A percentile compares a stretch with the other conserved stretches of the same genome.
These are phyloP conservation scores for Malus orientalis DNA, from an alignment of 306 rosid genomes.

Conservation along the genomic window DNA sequence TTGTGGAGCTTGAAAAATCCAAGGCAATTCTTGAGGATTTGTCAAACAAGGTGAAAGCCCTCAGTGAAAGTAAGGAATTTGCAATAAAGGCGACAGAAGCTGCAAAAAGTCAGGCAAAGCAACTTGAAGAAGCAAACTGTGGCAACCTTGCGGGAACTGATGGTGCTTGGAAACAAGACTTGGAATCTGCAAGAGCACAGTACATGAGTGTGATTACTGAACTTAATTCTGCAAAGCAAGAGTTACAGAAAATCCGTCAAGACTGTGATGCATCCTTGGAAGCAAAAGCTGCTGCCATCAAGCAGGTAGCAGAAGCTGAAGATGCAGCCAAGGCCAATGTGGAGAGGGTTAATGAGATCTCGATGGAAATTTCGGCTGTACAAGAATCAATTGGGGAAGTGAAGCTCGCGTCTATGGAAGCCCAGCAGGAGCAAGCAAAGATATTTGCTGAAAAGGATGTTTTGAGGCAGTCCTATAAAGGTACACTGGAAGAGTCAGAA, in stretches of 20 bases:
- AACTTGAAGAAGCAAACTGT: slow-evolving; percentile 50
- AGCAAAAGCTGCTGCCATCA: slow-evolving; percentile 48
- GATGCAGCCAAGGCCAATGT: slow-evolving; percentile 44
- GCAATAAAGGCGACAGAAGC: slow-evolving; percentile 57
- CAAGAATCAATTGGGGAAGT: slow-evolving; percentile 67
- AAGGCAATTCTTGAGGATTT: slow-evolving; percentile 55
- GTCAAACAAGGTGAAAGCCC: slow-evolving; percentile 46
- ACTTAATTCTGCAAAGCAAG: slow-evolving; percentile 80
- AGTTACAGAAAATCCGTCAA: slow-evolving; percentile 60
- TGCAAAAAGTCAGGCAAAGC: slow-evolving; percentile 51
- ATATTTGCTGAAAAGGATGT: slow-evolving; percentile 66
- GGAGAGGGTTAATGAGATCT: slow-evolving; percentile 56
- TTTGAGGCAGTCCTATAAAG: slow-evolving; percentile 62
- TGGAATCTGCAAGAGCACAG: slow-evolving; percentile 57
- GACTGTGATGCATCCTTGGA: slow-evolving; percentile 62
- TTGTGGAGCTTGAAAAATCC: slow-evolving; percentile 71
- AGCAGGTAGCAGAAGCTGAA: slow-evolving; percentile 61
- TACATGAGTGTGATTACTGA: slow-evolving; percentile 56
- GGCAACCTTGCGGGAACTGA: slow-evolving; percentile 30
- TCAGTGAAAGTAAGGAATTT: slow-evolving; percentile 60
- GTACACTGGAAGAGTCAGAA: slow-evolving; percentile 52
- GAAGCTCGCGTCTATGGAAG: slow-evolving; percentile 58
- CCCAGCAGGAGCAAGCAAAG: slow-evolving; percentile 62
- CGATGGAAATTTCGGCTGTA: slow-evolving; percentile 62
- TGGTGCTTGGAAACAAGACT: slow-evolving; percentile 61